phyloP scores from a whole-genome alignment of 768 basidiomycete species.

The Suillus weaverae region DNA sequence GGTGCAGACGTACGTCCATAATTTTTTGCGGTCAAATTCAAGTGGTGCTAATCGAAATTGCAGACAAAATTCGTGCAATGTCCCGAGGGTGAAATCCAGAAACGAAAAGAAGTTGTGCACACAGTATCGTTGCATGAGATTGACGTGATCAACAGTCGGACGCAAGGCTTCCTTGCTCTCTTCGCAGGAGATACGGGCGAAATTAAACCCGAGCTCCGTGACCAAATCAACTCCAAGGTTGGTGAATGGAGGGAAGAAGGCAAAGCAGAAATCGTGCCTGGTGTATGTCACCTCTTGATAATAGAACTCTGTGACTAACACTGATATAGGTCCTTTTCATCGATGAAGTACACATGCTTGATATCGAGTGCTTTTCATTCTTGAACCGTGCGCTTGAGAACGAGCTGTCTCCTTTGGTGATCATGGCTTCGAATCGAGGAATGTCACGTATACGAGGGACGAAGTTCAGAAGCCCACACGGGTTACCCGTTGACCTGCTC shows the following conservation, averaged over 20 bases:
- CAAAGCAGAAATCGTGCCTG: constrained; percentile 96
- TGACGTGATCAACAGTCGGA: constrained; percentile 98
- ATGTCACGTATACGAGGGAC: constrained; percentile 95
- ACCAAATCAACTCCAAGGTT: constrained; percentile 96
- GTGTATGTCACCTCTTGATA: constrained; percentile 51
- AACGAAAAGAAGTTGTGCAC: constrained; percentile 95
- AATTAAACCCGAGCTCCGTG: constrained; percentile 94
- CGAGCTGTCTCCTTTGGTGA: constrained; percentile 91
- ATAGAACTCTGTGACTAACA: not conserved
- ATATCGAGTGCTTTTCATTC: constrained; percentile 99
- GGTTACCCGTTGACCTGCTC: constrained; percentile 90
- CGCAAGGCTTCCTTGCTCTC: constrained; percentile 96
- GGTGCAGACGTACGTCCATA: constrained; percentile 83
- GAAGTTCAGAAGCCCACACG: constrained; percentile 91
- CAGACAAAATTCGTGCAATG: constrained; percentile 98
- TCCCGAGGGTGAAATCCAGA: constrained; percentile 97
- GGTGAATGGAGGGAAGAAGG: constrained; percentile 98
- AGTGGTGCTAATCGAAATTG: constrained; percentile 4
- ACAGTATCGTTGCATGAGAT: constrained; percentile 98
- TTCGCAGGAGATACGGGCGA: constrained; percentile 97
- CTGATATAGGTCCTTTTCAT: constrained; percentile 85
- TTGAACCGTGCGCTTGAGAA: constrained; percentile 94
- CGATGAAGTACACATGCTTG: constrained; percentile 99
- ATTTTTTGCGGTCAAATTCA: not conserved
- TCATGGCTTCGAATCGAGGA: constrained; percentile 98